phyloP scores from a whole-genome alignment of 257 asterid genomes.

The Rhazya stricta region DNA sequence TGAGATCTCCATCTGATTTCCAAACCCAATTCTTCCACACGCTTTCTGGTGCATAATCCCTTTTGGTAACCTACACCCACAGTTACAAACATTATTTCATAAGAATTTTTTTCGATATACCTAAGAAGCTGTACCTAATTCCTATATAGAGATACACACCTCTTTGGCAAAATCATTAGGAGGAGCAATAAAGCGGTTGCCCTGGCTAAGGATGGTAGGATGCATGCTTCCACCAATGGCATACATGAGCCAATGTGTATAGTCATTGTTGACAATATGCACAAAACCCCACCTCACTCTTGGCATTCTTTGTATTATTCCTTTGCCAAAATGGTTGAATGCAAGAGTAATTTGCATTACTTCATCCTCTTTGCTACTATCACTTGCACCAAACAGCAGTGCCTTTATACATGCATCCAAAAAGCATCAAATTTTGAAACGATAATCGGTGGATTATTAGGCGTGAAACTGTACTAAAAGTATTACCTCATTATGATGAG shows the following conservation, averaged over 20 bases:
- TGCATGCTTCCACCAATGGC: constrained; percentile 37
- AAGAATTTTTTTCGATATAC: neutral
- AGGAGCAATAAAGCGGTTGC: constrained; percentile 46
- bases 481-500: constrained; percentile 29
- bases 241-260: constrained; percentile 35
- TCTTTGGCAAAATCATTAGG: constrained; percentile 48
- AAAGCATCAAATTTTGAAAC: neutral
- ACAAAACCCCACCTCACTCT: constrained; percentile 36
- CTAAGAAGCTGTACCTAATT: too few species aligned
- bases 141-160: constrained; percentile 21
- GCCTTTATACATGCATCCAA: constrained; percentile 20
- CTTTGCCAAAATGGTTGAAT: constrained; percentile 35
- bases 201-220: constrained; percentile 39
- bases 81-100: neutral
- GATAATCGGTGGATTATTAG: too few species aligned
- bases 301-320: constrained; percentile 34
- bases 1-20: constrained; percentile 69
- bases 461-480: neutral
- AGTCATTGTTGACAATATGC: constrained; percentile 32
- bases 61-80: constrained; percentile 56
- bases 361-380: constrained; percentile 16
- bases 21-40: constrained; percentile 77
- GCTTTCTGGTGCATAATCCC: constrained; percentile 49
- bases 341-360: constrained; percentile 31
- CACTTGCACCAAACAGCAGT: constrained; percentile 33